A percentile compares a stretch with the other conserved stretches of the same genome.
phyloP scores from a whole-genome alignment of 1,284 basidiomycete species.

The Sporisorium graminicola region DNA sequence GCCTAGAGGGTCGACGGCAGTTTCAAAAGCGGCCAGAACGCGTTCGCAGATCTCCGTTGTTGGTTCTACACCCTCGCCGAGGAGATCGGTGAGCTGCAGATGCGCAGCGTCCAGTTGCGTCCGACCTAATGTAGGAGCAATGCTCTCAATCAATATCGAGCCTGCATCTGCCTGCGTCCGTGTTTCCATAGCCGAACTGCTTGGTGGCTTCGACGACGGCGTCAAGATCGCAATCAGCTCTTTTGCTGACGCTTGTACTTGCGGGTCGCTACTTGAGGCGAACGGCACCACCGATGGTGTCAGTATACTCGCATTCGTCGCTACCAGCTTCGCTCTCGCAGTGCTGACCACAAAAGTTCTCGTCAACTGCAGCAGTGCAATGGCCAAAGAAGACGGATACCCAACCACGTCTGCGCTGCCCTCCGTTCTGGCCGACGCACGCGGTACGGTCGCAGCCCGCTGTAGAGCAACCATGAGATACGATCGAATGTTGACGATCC shows the following conservation, averaged over 20 bases:
- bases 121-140: too few relatives aligned
- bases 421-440: neutral
- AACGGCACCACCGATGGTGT: conserved; percentile 15
- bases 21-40: conserved; percentile 6
- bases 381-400: conserved; percentile 15
- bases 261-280: conserved; percentile 24
- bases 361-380: conserved; percentile 29
- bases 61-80: neutral
- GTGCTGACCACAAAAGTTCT: conserved; percentile 25
- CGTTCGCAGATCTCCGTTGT: conserved; percentile 3
- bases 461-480: conserved; percentile 27
- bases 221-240: conserved; percentile 6
- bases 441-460: conserved; percentile 11
- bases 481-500: conserved; percentile 42
- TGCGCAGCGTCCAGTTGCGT: neutral
- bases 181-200: neutral
- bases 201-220: neutral
- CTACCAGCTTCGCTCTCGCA: conserved; percentile 21
- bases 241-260: conserved; percentile 17
- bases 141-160: neutral
- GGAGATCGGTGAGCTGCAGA: conserved; percentile 1
- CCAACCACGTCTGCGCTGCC: neutral
- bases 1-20: neutral
- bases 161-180: neutral
- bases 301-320: conserved; percentile 14